Percentiles rank a stretch among this genome's conserved stretches.
Evolutionary conservation across 2,329 filamentous ascomycete species (phyloP).

Genomic region (Elsinoe fawcettii): DNA sequence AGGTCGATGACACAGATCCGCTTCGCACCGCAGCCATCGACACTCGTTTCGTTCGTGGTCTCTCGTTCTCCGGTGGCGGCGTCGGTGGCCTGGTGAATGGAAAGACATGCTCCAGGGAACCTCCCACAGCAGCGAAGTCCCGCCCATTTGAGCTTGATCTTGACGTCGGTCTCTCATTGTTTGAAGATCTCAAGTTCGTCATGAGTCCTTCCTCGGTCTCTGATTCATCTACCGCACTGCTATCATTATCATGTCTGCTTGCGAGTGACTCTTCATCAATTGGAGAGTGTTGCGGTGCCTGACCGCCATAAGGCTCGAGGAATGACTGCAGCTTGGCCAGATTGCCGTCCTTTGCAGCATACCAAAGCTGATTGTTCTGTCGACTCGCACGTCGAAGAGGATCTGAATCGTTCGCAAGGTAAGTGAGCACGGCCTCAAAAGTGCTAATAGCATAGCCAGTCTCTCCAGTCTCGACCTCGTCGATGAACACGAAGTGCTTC

Average conservation of each 20-base stretch:
- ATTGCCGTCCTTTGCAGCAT: slow-evolving; percentile 71
- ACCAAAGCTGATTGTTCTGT: slow-evolving; percentile 80
- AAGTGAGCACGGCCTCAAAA: slow-evolving; percentile 86
- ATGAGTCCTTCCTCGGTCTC: slow-evolving; percentile 6
- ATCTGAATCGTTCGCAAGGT: slow-evolving; percentile 74
- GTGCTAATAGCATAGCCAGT: slow-evolving; percentile 94
- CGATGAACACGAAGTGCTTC: slow-evolving; percentile 94
- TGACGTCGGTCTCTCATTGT: slow-evolving; percentile 1
- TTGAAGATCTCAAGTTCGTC: not conserved
- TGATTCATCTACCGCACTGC: not conserved
- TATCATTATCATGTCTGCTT: not conserved
- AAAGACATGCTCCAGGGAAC: slow-evolving; percentile 71
- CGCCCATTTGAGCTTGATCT: slow-evolving; percentile 12
- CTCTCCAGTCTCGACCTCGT: slow-evolving; percentile 93
- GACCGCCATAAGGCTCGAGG: slow-evolving; percentile 55
- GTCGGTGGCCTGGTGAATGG: slow-evolving; percentile 66
- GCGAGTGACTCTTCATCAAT: slow-evolving; percentile 10
- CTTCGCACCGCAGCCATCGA: slow-evolving; percentile 78
- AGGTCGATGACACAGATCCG: slow-evolving; percentile 75
- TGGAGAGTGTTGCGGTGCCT: not conserved
- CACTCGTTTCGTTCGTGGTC: slow-evolving; percentile 61
- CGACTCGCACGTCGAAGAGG: slow-evolving; percentile 76
- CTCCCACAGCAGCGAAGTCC: slow-evolving; percentile 31
- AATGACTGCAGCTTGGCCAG: slow-evolving; percentile 67
- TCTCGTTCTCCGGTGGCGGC: slow-evolving; percentile 36